Conservation (phyloP, 768 basidiomycete genomes). For the Leccinum disarticulatum region DNA sequence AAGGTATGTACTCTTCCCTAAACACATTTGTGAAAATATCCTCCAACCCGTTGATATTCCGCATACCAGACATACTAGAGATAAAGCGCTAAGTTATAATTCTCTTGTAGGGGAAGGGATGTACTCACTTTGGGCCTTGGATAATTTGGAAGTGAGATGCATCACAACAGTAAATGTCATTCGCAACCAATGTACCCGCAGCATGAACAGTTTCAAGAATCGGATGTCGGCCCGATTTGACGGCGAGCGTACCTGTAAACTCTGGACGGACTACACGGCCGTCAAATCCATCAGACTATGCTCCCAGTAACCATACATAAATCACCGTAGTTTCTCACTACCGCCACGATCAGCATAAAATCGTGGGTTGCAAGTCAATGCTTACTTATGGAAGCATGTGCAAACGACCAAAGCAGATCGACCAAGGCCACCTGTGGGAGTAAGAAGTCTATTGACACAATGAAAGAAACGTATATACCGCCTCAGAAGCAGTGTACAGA, state of each 20-base stretch:
- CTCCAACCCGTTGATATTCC: not conserved
- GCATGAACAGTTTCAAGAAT: slow-evolving; percentile 74
- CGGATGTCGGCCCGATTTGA: slow-evolving; percentile 88
- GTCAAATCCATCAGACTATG: not conserved
- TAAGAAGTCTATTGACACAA: not conserved
- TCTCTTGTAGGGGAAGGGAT: not conserved
- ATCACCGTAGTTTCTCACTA: slow-evolving; percentile 54
- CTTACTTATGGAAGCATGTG: slow-evolving; percentile 79
- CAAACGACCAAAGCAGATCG: slow-evolving; percentile 90
- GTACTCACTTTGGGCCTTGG: slow-evolving; percentile 81
- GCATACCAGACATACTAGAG: slow-evolving; percentile 58
- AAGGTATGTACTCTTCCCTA: slow-evolving; percentile 92
- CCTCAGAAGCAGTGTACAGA: slow-evolving; percentile 89
- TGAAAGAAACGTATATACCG: slow-evolving; percentile 41
- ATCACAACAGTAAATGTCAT: slow-evolving; percentile 87
- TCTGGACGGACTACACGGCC: slow-evolving; percentile 74
- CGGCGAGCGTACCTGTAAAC: slow-evolving; percentile 85
- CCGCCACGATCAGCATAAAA: not conserved
- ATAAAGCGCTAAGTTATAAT: not conserved
- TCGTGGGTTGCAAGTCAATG: not conserved
- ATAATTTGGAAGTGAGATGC: slow-evolving; percentile 88
- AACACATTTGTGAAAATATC: not conserved
- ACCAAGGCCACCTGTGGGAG: slow-evolving; percentile 69
- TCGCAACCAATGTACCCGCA: slow-evolving; percentile 72
- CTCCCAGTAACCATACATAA: not conserved